Evolutionary conservation across 1,139 yeast species (phyloP).

Genomic region (Hansenula lynferdii): DNA sequence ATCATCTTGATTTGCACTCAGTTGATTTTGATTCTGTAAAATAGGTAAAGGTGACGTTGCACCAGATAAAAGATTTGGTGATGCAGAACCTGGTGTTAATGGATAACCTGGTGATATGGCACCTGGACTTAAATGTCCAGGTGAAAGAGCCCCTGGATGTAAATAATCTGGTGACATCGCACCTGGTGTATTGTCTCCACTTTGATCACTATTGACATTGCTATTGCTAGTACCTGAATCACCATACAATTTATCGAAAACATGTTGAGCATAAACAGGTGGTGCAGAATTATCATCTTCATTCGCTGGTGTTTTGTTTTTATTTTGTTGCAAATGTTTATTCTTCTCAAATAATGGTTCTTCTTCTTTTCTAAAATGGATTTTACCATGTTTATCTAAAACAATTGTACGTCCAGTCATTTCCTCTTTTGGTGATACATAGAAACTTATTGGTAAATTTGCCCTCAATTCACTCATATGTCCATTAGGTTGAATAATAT

Average conservation of each 20-base stretch:
- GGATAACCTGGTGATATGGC: not conserved
- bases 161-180: not conserved
- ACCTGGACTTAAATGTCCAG: too few relatives aligned
- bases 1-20: not conserved
- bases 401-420: conserved; percentile 48
- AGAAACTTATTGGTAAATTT: conserved; percentile 56
- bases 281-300: conserved; percentile 62
- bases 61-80: too few relatives aligned
- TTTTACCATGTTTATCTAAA: conserved; percentile 44
- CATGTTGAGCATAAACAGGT: conserved; percentile 75
- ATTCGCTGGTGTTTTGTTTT: too few relatives aligned
- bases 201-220: too few relatives aligned
- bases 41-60: not conserved
- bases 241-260: conserved; percentile 57
- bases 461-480: conserved; percentile 67
- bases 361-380: conserved; percentile 37
- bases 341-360: conserved; percentile 31
- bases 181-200: not conserved
- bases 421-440: conserved; percentile 51
- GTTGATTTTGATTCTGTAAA: conserved; percentile 1
- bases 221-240: conserved; percentile 20
- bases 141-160: too few relatives aligned
- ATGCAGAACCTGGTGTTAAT: not conserved
- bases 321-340: conserved; percentile 3
- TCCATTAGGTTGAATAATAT: conserved; percentile 54